Evolutionary conservation across 2,329 filamentous ascomycete species (phyloP), one percentile per base, ranked within the genome.

Genomic region (Chaetomiaceae sp.): DNA sequence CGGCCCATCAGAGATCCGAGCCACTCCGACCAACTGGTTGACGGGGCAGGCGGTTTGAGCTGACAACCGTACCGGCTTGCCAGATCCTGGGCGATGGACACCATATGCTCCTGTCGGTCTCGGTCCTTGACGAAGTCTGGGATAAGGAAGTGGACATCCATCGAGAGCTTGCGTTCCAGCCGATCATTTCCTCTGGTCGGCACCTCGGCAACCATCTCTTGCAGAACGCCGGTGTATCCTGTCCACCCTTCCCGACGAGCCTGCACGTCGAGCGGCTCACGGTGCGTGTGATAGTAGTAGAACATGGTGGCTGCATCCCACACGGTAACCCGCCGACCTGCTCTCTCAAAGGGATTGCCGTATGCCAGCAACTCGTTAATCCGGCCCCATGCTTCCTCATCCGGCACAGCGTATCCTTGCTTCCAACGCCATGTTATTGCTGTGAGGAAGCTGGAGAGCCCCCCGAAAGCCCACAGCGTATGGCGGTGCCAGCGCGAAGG

Each of bases 121-220:
- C 7, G 20, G 19, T 25, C 23, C 8, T 5, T 7, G n/a, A 50
- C 40, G 9, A 13, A 38, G 13, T 14, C 17, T 4, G 56, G 53
- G 10, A 57, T 59, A 12, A 57, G 42, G 16, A 50, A 8, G 19
- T 55, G 34, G 14, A 52, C 43, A 33, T 59, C 57, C 7, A 57
- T 43, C 16, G 51, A 59, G 6, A 59, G 35, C 23, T 57, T 58
- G 12, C 57, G 50, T 2, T 27, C 35, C 16, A 59, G 48, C 1
- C 57, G 54, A 43, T 55, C 54, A 1, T 37, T 38, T 3, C 57
- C 56, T 6, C 30, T 44, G 0, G 9, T 35, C 3, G 57, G 45
- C 6, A 58, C 34, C 33, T 59, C 54, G 20, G 17, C 40, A n/a
- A 58, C 38, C 31, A 59, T 54, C 45, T 57, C 54, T 14, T 54